phyloP scores from a whole-genome alignment of 345 rosid species.

The Eucalyptus curtisii region DNA sequence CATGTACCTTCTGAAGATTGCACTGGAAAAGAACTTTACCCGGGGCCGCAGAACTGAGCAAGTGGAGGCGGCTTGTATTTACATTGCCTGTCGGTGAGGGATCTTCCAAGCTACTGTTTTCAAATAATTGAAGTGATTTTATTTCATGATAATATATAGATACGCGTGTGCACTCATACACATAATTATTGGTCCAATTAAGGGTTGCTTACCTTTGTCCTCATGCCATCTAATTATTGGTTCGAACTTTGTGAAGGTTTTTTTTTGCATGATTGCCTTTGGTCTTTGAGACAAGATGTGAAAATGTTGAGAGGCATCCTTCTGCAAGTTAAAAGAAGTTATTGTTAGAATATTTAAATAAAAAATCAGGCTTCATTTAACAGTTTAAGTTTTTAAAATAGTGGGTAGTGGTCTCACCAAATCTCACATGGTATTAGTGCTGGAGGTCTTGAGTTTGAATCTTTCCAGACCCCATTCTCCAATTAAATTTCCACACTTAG shows the following conservation, averaged over 20 bases:
- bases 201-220: not conserved
- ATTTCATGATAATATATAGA: not conserved
- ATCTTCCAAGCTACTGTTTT: not conserved
- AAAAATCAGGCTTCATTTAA: too few relatives aligned
- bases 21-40: constrained; percentile 67
- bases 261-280: not conserved
- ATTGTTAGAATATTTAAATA: not conserved
- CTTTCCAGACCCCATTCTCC: too few relatives aligned
- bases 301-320: not conserved
- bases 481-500: too few relatives aligned
- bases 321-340: not conserved
- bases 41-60: constrained; percentile 78
- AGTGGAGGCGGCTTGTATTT: constrained; percentile 79
- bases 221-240: not conserved
- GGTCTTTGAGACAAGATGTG: not conserved
- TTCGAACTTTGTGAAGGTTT: not conserved
- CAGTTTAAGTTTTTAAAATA: too few relatives aligned
- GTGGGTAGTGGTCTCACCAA: too few relatives aligned
- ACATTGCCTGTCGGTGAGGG: constrained; percentile 83
- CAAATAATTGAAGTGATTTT: not conserved
- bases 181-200: not conserved
- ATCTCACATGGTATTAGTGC: too few relatives aligned
- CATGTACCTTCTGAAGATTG: constrained; percentile 36
- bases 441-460: too few relatives aligned
- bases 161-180: not conserved